These are phyloP conservation scores for Lipomyces yamanashiensis DNA, from an alignment of 805 yeast species.

Conservation along the genomic window DNA sequence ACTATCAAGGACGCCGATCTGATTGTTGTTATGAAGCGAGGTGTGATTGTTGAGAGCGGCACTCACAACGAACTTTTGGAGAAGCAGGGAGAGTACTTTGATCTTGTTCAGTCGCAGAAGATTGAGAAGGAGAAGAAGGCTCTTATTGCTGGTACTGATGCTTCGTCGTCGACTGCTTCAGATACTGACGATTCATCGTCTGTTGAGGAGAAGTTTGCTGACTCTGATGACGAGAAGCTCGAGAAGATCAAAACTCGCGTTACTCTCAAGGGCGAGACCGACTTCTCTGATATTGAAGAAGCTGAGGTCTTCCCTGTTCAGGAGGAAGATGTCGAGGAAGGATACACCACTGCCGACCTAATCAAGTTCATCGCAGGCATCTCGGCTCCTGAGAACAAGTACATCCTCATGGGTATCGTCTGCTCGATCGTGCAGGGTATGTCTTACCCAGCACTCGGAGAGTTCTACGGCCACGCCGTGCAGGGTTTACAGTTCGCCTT, in stretches of 20 bases:
- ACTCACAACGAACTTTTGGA: slow-evolving; percentile 47
- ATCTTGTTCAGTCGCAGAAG: slow-evolving; percentile 48
- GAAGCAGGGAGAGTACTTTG: slow-evolving; percentile 42
- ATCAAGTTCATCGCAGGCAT: slow-evolving; percentile 25
- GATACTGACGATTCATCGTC: slow-evolving; percentile 18
- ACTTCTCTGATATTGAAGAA: slow-evolving; percentile 4
- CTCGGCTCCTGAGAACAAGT: slow-evolving; percentile 26
- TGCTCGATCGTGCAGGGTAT: slow-evolving; percentile 35
- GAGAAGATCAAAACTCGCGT: slow-evolving; percentile 24
- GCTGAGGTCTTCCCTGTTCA: background rate
- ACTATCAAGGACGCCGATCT: slow-evolving; percentile 74
- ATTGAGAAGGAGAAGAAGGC: slow-evolving; percentile 40
- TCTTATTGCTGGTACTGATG: background rate
- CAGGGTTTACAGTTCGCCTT: slow-evolving; percentile 43
- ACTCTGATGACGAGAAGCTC: slow-evolving; percentile 23
- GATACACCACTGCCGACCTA: slow-evolving; percentile 25
- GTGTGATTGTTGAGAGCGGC: slow-evolving; percentile 57
- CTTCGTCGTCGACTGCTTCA: slow-evolving; percentile 1
- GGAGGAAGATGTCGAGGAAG: slow-evolving; percentile 6
- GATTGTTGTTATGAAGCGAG: slow-evolving; percentile 56
- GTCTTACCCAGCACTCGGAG: slow-evolving; percentile 36
- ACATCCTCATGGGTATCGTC: slow-evolving; percentile 21
- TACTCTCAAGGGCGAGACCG: slow-evolving; percentile 21
- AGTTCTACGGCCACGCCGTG: slow-evolving; percentile 33
- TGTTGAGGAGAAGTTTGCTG: slow-evolving; percentile 14